Base-by-base conservation (phyloP, 116 monocot species). In the Dioscorea cayenensis region DNA sequence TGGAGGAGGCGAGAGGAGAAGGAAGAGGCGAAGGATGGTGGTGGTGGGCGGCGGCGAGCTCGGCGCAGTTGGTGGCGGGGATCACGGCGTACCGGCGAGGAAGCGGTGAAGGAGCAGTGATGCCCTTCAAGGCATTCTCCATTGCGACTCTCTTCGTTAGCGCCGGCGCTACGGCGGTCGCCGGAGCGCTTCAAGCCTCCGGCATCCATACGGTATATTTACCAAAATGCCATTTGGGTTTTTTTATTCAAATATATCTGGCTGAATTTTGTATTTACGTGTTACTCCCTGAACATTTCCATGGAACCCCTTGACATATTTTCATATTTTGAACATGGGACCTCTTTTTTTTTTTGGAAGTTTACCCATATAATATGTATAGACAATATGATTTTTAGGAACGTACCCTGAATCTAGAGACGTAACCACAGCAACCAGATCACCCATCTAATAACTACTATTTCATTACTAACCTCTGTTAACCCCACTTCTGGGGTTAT, bases 41-140 rank as follows among this genome's bases (percentile, higher is more conserved):
- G 84, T 80, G 81, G 89, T 92, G 89, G 89, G 87, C 83, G 63
- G 87, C 79, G 63, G 95, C 92, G 67, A 89, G 86, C 76, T 76
- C 89, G 1, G 83, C 83, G 18, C 95, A 95, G 74, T 23, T 85
- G 48, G 77, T 77, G 59, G 79, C 73, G 22, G 95, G 83, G 16
- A 63, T 89, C 51, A 78, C 63, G 3, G 84, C 77, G n/a, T 85
- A 74, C 76, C 77, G 83, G 28, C 79, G 84, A 23, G 95, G 91
- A 0, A 74, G 68, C 82, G 36, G 65, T 4, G 81, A 76, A 63
- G 76, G 76, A 73, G 81, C 51, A 32, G 74, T 49, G 73, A 95
- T 95, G 95, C 95, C 95, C 16, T 85, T 95, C 77, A 89, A 85
- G 76, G 95, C 95, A 70, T 95, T 95, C 71, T 70, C 77, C 32